These are phyloP conservation scores for Drechslerella dactyloides DNA, from an alignment of 2,329 filamentous ascomycete species.

Conservation along the genomic window DNA sequence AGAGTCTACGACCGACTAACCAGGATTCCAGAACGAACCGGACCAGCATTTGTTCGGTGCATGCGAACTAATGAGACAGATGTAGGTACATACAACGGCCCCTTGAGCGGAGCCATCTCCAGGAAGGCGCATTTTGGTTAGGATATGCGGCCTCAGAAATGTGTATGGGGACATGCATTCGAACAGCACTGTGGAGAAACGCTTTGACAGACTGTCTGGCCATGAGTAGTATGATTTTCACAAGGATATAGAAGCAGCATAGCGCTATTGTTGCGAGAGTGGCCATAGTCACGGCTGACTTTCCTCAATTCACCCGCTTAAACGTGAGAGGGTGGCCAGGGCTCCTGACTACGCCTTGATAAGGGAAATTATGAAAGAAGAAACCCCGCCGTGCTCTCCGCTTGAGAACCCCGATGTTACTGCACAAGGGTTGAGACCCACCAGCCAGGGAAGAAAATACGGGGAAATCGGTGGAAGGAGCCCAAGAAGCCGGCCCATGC, in stretches of 20 bases:
- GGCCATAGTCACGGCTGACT: constrained; percentile 32
- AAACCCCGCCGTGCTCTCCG: constrained; percentile 36
- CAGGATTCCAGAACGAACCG: constrained; percentile 21
- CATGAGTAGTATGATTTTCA: constrained; percentile 51
- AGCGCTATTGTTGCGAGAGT: constrained; percentile 41
- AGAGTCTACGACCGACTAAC: constrained; percentile 26
- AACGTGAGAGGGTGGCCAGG: constrained; percentile 40
- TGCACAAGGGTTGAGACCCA: constrained; percentile 19
- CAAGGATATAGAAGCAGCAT: constrained; percentile 45
- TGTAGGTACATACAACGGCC: constrained; percentile 4
- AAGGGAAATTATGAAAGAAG: constrained; percentile 35
- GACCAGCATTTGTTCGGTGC: constrained; percentile 24
- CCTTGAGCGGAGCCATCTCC: constrained; percentile 45
- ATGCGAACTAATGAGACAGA: constrained; percentile 33
- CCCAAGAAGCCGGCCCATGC: constrained; percentile 23
- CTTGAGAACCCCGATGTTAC: constrained; percentile 40
- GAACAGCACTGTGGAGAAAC: constrained; percentile 47
- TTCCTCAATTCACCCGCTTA: constrained; percentile 43
- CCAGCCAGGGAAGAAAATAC: constrained; percentile 46
- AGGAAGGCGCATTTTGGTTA: constrained; percentile 24
- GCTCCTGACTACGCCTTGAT: constrained; percentile 20
- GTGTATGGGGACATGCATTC: no score
- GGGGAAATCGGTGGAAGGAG: constrained; percentile 45
- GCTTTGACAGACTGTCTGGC: constrained; percentile 42
- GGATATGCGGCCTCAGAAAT: constrained; percentile 51